Evolutionary conservation across 805 yeast genomes (phyloP).

Genomic region (Candida bentonensis): DNA sequence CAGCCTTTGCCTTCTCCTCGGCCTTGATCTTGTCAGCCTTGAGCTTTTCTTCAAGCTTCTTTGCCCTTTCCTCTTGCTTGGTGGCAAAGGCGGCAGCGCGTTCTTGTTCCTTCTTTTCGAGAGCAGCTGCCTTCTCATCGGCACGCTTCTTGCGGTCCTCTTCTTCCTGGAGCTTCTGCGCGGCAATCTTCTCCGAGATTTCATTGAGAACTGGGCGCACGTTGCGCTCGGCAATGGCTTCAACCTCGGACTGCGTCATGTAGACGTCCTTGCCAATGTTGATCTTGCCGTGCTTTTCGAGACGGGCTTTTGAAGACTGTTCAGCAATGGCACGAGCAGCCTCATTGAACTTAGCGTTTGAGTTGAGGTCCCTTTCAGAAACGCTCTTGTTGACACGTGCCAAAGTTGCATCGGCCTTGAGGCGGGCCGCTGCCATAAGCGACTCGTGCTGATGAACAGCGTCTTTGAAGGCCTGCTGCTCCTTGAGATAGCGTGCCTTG

Average conservation of each 20-base stretch:
- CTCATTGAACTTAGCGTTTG: conserved; percentile 46
- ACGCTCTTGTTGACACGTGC: conserved; percentile 28
- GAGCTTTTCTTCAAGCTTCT: conserved; percentile 7
- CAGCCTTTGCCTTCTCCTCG: conserved; percentile 7
- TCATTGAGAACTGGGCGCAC: conserved; percentile 76
- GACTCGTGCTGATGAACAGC: conserved; percentile 19
- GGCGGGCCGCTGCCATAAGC: conserved; percentile 37
- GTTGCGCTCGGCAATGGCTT: conserved; percentile 60
- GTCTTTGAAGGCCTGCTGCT: conserved; percentile 9
- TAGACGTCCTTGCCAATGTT: conserved; percentile 81
- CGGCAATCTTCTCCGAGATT: conserved; percentile 51
- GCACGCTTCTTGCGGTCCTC: conserved; percentile 20
- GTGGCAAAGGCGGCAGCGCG: conserved; percentile 13
- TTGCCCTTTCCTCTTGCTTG: conserved; percentile 10
- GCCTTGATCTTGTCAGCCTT: conserved; percentile 13
- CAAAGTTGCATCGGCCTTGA: conserved; percentile 31
- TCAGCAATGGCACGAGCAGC: conserved; percentile 70
- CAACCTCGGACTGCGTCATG: conserved; percentile 62
- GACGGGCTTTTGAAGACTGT: conserved; percentile 45
- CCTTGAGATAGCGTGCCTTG: conserved; percentile 16
- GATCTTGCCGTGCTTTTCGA: conserved; percentile 38
- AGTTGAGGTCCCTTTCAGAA: conserved; percentile 26
- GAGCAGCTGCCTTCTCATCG: conserved; percentile 24
- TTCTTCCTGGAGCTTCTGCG: conserved; percentile 48
- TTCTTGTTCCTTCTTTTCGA: conserved; percentile 6